phyloP scores from a whole-genome alignment of 2,329 filamentous ascomycete genomes.

The Cryphonectria carpinicola region DNA sequence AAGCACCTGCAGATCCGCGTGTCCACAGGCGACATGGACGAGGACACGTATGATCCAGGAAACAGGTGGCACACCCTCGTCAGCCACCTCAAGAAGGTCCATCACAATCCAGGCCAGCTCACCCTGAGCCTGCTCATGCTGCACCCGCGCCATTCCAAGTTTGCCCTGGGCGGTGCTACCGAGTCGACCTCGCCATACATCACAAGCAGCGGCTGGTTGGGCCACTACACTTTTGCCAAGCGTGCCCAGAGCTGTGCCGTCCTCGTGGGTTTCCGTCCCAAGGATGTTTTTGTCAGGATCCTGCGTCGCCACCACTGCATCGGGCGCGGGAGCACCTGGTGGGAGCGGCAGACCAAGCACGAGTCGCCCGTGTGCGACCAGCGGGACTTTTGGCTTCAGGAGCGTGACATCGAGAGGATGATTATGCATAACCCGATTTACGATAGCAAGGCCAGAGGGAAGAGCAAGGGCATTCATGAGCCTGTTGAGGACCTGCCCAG shows the following conservation, averaged over 20 bases:
- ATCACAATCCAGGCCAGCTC: constrained; percentile 4
- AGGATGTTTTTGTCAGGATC: background rate
- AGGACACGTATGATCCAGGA: background rate
- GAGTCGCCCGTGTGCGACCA: background rate
- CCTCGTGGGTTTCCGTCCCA: background rate
- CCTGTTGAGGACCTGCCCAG: background rate
- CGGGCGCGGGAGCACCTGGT: background rate
- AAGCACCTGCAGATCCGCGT: constrained; percentile 4
- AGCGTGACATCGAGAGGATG: background rate
- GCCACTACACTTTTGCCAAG: background rate
- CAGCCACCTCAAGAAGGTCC: background rate
- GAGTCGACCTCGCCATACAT: background rate
- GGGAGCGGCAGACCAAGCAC: background rate
- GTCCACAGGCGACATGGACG: background rate
- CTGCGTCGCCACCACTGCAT: background rate
- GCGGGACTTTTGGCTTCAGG: background rate
- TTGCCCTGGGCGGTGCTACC: background rate
- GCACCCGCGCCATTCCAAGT: background rate
- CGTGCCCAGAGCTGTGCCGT: background rate
- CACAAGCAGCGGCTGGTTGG: background rate
- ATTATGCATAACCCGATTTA: background rate
- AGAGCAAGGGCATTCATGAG: background rate
- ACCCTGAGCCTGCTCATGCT: background rate
- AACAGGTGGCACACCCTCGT: background rate
- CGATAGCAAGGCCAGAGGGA: background rate